Evolutionary conservation across 495 filamentous ascomycete genomes (phyloP).

Genomic region (Xylaria longipes): DNA sequence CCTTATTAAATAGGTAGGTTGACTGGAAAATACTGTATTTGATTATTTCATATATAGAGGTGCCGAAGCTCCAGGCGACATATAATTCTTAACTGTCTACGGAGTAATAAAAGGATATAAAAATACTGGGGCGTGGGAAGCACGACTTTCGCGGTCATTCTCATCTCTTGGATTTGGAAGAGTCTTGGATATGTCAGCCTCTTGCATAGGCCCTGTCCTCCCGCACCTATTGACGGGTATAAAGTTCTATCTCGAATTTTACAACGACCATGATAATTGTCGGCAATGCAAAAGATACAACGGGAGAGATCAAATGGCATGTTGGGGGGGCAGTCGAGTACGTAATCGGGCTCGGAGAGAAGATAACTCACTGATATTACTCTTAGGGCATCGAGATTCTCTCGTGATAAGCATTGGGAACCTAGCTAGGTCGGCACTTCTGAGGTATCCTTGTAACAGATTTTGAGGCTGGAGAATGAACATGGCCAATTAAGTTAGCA

Average conservation of each 20-base stretch:
- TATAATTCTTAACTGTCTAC: neutral
- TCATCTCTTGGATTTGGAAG: neutral
- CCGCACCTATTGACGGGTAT: neutral
- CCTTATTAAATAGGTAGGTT: neutral
- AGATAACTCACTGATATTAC: neutral
- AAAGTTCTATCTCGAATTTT: neutral
- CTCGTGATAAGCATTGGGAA: neutral
- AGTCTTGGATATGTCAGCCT: neutral
- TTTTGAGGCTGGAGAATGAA: conserved; percentile 15
- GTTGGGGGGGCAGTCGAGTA: neutral
- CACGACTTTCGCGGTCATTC: neutral
- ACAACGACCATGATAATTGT: neutral
- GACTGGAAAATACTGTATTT: neutral
- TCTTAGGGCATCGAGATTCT: neutral
- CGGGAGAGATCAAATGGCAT: neutral
- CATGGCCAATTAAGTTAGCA: neutral
- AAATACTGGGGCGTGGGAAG: neutral
- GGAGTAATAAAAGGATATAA: neutral
- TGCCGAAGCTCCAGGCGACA: neutral
- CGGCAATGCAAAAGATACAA: too few species aligned
- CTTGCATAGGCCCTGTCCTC: neutral
- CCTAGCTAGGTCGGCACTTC: neutral
- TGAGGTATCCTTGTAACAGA: neutral
- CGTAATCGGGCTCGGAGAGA: neutral
- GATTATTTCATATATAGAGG: neutral